These are phyloP conservation scores for Tulasnella sp. DNA, from an alignment of 768 basidiomycete species.

Conservation along the genomic window DNA sequence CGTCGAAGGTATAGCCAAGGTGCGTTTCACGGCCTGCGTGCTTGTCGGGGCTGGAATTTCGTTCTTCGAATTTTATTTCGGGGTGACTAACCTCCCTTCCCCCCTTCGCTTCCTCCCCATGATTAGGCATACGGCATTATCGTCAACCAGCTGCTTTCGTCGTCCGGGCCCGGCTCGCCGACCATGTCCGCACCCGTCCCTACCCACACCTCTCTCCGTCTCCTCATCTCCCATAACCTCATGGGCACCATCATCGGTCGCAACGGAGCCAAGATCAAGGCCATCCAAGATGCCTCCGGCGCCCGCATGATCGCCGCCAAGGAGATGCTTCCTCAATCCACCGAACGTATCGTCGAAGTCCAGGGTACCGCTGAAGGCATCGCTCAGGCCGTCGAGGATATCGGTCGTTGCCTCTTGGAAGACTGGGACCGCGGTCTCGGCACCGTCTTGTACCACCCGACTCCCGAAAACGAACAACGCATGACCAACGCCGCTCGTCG, in stretches of 20 bases:
- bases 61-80: constrained; percentile 9
- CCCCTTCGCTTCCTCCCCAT: constrained; percentile 9
- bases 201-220: constrained; percentile 81
- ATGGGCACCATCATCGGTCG: constrained; percentile 99
- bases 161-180: constrained; percentile 54
- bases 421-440: constrained; percentile 94
- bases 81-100: constrained; percentile 6
- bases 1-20: constrained; percentile 88
- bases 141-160: constrained; percentile 74
- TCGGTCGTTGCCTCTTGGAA: constrained; percentile 88
- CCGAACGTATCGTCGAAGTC: constrained; percentile 96
- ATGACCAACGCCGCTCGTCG: neutral
- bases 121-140: constrained; percentile 87
- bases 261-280: constrained; percentile 94
- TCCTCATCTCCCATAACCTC: constrained; percentile 96
- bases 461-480: constrained; percentile 22
- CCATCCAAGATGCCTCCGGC: constrained; percentile 92
- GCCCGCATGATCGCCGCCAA: constrained; percentile 98
- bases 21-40: constrained; percentile 24
- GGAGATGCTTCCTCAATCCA: constrained; percentile 98
- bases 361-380: constrained; percentile 90
- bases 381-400: constrained; percentile 87
- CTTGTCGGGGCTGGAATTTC: constrained; percentile 15
- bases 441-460: constrained; percentile 93
- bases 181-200: constrained; percentile 33